Evolutionary conservation across 345 rosid species (phyloP).

Genomic region (Erysimum cheiranthoides): DNA sequence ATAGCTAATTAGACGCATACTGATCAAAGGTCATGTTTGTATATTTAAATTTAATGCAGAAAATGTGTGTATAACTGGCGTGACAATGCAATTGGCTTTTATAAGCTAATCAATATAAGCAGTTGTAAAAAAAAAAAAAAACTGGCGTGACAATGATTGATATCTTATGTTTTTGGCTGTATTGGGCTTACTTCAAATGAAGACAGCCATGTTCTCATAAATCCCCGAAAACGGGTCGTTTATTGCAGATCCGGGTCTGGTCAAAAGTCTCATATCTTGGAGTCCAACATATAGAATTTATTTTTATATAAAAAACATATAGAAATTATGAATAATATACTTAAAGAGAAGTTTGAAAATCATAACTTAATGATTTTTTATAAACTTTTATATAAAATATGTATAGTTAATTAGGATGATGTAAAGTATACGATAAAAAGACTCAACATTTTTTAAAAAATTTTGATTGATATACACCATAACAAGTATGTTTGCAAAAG

Average conservation of each 20-base stretch:
- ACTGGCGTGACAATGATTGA: background rate
- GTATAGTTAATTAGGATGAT: no score
- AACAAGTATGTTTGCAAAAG: no score
- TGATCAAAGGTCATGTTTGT: slow-evolving; percentile 4
- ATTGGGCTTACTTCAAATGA: slow-evolving; percentile 3
- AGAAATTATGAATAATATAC: background rate
- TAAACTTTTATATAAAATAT: no score
- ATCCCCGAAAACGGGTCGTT: background rate
- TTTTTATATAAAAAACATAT: no score
- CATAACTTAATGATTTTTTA: background rate
- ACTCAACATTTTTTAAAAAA: no score
- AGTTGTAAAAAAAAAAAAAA: no score
- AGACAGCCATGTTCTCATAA: background rate
- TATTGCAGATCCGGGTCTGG: background rate
- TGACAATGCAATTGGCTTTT: no score
- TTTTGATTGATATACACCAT: no score
- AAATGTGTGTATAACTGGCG: background rate
- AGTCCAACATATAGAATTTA: background rate
- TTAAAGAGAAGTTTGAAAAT: background rate
- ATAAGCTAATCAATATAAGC: no score
- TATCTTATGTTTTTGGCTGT: slow-evolving; percentile 16
- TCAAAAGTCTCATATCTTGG: background rate
- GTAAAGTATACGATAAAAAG: no score
- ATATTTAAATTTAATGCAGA: background rate
- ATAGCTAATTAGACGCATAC: slow-evolving; percentile 6